Conservation (phyloP, 305 asterid genomes). For the Fraxinus angustifolia region DNA sequence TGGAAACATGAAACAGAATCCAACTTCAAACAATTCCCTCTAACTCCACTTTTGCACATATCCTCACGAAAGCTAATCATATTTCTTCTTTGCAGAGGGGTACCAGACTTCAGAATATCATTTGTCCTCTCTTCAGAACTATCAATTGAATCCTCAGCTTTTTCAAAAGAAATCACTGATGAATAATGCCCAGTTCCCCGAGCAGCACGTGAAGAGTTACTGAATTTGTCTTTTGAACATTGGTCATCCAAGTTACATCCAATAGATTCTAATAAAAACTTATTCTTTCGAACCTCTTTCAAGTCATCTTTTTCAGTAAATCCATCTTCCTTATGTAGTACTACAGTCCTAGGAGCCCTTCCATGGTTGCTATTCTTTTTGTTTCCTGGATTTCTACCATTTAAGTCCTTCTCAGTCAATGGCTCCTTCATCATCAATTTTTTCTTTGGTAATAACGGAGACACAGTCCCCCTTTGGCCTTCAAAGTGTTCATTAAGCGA, state of each 20-base stretch:
- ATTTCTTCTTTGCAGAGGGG: constrained; percentile 33
- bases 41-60: constrained; percentile 15
- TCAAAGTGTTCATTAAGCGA: constrained; percentile 20
- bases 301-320: constrained; percentile 20
- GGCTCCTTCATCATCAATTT: constrained; percentile 20
- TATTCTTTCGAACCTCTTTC: constrained; percentile 19
- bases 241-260: constrained; percentile 20
- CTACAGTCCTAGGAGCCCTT: constrained; percentile 17
- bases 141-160: constrained; percentile 1
- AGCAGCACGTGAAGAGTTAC: constrained; percentile 11
- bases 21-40: constrained; percentile 26
- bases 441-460: constrained; percentile 17
- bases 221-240: constrained; percentile 18
- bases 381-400: constrained; percentile 7
- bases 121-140: constrained; percentile 22
- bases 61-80: constrained; percentile 20
- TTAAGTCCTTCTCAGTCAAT: constrained; percentile 24
- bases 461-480: constrained; percentile 19
- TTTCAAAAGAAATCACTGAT: constrained; percentile 10
- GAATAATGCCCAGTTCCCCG: constrained; percentile 15
- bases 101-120: constrained; percentile 25
- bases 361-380: constrained; percentile 22
- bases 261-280: constrained; percentile 19
- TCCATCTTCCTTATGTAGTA: constrained; percentile 25
- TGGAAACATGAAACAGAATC: constrained; percentile 25